Evolutionary conservation across 2,329 filamentous ascomycete species (phyloP), one percentile per base, ranked within the genome.

Genomic region (Fusarium sp.): DNA sequence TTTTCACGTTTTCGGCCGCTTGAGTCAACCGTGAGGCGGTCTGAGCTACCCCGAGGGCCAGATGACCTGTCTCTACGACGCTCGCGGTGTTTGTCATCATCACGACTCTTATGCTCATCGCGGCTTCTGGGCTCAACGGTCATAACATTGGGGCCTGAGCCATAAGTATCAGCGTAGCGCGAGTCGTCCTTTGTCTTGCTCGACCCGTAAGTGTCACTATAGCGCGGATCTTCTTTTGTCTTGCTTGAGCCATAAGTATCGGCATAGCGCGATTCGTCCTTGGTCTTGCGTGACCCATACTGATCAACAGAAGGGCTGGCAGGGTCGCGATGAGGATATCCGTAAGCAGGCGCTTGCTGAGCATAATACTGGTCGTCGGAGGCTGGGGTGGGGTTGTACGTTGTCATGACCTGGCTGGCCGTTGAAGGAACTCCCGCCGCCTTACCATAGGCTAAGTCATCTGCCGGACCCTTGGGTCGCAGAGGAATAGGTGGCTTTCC

Each of bases 41-140:
- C 71, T n/a, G 71, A 73, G 52, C 67, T 71, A 19, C 56, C 61
- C 24, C 67, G 59, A 11, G 61, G 55, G 11, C 54, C 57, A 3
- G 64, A 53, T n/a, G 71, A 67, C 43, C 66, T 74, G 48, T 78
- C 76, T 30, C 75, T 72, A 15, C 74, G 75, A 41, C 76, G 74
- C 49, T 79, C 77, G 11, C 75, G 74, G 37, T 75, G 77, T 51
- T 75, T 76, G 39, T 78, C 78, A 52, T 78, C 74, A 22, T 78
- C 78, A 47, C 77, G 74, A 46, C 71, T 69, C 32, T 76, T 70
- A 6, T 80, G 78, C 22, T 83, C 83, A 26, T 37, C 78, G 48
- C 77, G 74, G 46, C 71, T 69, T 33, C 76, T 70, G 5, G 80
- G 78, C 24, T 83, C 83, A 26, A 81, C 81, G 1, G 79, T 80